Evolutionary conservation across 176 grass and related monocot genomes (phyloP).

Genomic region (Ampelocalamus luodianensis): DNA sequence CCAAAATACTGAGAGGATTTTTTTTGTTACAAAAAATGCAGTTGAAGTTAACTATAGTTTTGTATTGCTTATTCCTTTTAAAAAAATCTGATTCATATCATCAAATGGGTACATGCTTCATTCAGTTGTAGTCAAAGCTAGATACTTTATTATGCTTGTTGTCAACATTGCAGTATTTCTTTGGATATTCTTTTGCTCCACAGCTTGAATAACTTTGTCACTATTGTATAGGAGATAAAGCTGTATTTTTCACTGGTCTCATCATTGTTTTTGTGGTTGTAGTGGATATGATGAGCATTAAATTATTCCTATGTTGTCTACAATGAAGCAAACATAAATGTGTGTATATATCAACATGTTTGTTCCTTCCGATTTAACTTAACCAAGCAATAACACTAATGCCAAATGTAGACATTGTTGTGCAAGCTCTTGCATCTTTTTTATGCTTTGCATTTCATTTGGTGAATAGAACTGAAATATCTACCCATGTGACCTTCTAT

Average conservation of each 20-base stretch:
- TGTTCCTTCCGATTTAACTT: not conserved
- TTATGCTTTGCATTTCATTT: not conserved
- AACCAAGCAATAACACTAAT: constrained; percentile 14
- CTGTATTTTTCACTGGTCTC: not conserved
- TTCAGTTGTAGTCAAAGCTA: not conserved
- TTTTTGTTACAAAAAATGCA: too few relatives aligned
- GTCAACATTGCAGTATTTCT: not conserved
- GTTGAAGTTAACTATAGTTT: too few relatives aligned
- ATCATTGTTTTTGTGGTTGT: not conserved
- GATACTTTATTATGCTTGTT: constrained; percentile 5
- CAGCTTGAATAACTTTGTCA: not conserved
- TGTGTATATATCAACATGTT: constrained; percentile 21
- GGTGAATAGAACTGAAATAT: not conserved
- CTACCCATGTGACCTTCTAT: not conserved
- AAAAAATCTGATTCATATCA: not conserved
- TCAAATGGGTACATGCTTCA: not conserved
- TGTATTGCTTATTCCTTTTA: not conserved
- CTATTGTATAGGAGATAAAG: not conserved
- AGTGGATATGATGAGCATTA: not conserved
- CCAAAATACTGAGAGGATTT: not conserved
- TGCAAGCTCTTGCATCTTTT: not conserved
- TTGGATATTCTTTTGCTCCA: constrained; percentile 14
- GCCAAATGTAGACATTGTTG: not conserved
- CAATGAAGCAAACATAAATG: not conserved
- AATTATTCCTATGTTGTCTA: not conserved